Evolutionary conservation across 2,329 filamentous ascomycete genomes (phyloP), one percentile per base, ranked within the genome.

Genomic region (Penicillium hesseltinei): DNA sequence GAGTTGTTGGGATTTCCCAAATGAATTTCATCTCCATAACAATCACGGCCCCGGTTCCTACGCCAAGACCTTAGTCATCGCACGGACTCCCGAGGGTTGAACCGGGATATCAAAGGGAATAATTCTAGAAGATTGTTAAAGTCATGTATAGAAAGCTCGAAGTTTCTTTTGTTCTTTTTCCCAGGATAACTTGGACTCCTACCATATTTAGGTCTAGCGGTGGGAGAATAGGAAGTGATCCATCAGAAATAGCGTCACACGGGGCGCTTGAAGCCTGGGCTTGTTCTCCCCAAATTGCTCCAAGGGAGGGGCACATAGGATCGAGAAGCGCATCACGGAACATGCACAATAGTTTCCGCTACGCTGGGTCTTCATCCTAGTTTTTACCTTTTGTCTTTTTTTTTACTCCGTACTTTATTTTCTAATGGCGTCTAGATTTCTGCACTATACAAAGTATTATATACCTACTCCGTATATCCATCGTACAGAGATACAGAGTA

Each of bases 161-260:
- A 35, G 19, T 48, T 40, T 40, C 2, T 27, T 48, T 39, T 25
- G 5, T 35, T 42, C 19, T 33, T 23, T 17, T 40, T 19, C 2
- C 11, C 39, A 31, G 5, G 15, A 2, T 5, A n/a, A 35, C 17
- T 40, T 19, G 5, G 51, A 35, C 54, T 54, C 52, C 36, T 63
- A 25, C 48, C 40, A 29, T 27, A 48, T 59, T 48, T 25, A 45
- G 43, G 23, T 54, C 38, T 61, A 54, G 61, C 56, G 62, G 44
- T 65, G 51, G 57, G 21, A 45, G 52, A 42, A 23, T 9, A 43
- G 27, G 54, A 64, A 54, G 52, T 63, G 64, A 66, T 56, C 54
- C 56, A 43, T 66, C 63, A 63, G 57, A 66, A 60, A 23, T 59
- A 56, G 48, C 38, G 51, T 57, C 25, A 39, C 40, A 31, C n/a